Base-by-base conservation (phyloP, 2,329 filamentous ascomycete genomes). In the Cytospora piceae region DNA sequence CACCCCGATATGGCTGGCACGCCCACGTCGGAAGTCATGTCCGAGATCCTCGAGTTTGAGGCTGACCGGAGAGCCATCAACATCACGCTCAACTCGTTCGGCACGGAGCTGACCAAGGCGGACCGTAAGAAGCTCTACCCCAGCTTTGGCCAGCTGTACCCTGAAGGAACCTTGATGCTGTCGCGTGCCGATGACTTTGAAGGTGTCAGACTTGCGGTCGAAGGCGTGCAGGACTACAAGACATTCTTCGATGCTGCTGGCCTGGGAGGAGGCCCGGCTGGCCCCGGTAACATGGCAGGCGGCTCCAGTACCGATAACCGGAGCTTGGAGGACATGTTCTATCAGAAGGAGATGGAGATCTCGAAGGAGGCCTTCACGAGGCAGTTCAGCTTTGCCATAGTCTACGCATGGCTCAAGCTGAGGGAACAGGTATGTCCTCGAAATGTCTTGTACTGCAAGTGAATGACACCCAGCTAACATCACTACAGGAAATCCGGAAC, bases 331-430 rank as follows among this genome's bases (percentile, higher is more conserved):
- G 95, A 99, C 75, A 84, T 99, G 82, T 99, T 99, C 80, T 99
- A 99, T 77, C 93, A 97, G 78, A 98, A 97, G 81, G 95, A 99
- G 81, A 98, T 98, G 95, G 94, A 99, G 77, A 90, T 98, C 69
- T 94, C 92, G 64, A 99, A 99, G 84, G 81, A 90, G 67, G 93
- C 94, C 11, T 99, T 99, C 76, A 99, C 95, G 6, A 87, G 93
- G 71, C 95, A 99, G 77, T 99, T 99, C 77, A 96, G 93, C 17
- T 93, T 92, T 73, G 91, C 92, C 42, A 92, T 98, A 71, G 92
- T 99, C 59, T 99, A 98, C 76, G 93, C 93, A 22, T 99, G 95
- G 95, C 92, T 99, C 66, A 97, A 96, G 83, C 82, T 99, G 74
- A 88, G 94, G 77, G 95, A 99, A 80, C 95, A 99, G 88, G 94